Evolutionary conservation across 306 rosid species (phyloP).

Genomic region (Vigna angularis): DNA sequence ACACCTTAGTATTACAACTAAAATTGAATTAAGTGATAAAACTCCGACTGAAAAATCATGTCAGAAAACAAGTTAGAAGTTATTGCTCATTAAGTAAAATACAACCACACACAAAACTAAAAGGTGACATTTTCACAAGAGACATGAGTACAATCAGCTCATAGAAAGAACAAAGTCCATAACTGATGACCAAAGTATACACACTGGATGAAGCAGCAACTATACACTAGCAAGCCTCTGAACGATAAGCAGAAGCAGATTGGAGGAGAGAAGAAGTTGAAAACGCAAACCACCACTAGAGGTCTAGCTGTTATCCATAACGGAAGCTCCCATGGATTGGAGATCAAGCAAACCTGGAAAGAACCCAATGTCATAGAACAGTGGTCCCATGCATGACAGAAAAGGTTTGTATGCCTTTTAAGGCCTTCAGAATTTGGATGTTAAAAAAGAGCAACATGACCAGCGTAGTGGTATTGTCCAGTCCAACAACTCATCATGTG

Average conservation of each 20-base stretch:
- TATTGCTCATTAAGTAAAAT: not conserved
- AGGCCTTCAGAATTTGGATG: not conserved
- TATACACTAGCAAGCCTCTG: conserved; percentile 9
- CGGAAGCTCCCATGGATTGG: not conserved
- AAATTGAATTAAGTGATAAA: not conserved
- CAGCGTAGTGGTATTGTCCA: not conserved
- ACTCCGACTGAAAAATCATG: not conserved
- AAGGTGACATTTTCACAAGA: conserved; percentile 4
- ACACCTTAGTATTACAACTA: not conserved
- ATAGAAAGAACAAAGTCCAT: not conserved
- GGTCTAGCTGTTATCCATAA: not conserved
- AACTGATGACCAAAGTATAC: not conserved
- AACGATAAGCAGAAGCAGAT: not conserved
- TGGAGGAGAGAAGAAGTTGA: not conserved
- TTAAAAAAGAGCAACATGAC: conserved; percentile 15
- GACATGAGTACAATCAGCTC: not conserved
- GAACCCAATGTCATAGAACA: not conserved
- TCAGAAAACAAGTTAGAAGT: not conserved
- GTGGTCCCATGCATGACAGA: not conserved
- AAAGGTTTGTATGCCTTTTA: not conserved
- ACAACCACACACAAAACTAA: not conserved
- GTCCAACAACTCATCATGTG: not conserved
- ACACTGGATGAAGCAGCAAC: conserved; percentile 1
- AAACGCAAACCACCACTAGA: conserved; percentile 5
- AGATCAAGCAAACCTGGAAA: not conserved